Conservation (phyloP, 371 early-diverging fungal species). For the Mycotypha africana region DNA sequence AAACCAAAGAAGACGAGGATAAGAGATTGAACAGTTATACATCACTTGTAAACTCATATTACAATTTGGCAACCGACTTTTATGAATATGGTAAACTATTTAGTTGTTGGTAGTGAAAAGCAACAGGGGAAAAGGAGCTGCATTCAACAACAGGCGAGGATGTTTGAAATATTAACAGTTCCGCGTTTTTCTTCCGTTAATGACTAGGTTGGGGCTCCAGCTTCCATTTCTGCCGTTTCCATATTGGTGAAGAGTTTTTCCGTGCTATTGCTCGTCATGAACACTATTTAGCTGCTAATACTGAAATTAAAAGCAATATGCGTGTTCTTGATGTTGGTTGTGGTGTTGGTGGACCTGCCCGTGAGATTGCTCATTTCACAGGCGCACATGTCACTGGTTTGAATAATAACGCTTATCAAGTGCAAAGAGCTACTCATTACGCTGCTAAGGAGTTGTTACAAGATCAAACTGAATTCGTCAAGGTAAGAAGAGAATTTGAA, state of each 20-base stretch:
- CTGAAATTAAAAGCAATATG: constrained; percentile 63
- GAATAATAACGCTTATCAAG: constrained; percentile 95
- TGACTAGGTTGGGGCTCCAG: constrained; percentile 70
- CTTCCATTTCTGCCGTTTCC: constrained; percentile 88
- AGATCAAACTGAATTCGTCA: constrained; percentile 56
- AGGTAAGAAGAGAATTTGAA: constrained; percentile 35
- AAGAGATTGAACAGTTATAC: constrained; percentile 62
- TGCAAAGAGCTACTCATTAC: constrained; percentile 72
- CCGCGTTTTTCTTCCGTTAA: too few relatives aligned
- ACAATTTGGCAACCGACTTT: constrained; percentile 82
- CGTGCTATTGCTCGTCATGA: constrained; percentile 89
- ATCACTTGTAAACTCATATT: constrained; percentile 72
- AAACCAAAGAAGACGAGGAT: constrained; percentile 43
- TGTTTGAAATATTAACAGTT: too few relatives aligned
- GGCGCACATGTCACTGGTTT: constrained; percentile 88
- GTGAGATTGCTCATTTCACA: constrained; percentile 85
- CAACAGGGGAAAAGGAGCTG: neutral
- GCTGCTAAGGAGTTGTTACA: constrained; percentile 62
- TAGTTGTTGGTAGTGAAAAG: too few relatives aligned
- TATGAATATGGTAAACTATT: constrained; percentile 62
- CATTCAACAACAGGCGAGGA: too few relatives aligned
- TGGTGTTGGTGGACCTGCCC: constrained; percentile 92
- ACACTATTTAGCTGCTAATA: constrained; percentile 76
- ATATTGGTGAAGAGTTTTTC: constrained; percentile 70
- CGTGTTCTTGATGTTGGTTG: constrained; percentile 86